phyloP scores from a whole-genome alignment of 495 filamentous ascomycete species.

The Penicillium paradoxum region DNA sequence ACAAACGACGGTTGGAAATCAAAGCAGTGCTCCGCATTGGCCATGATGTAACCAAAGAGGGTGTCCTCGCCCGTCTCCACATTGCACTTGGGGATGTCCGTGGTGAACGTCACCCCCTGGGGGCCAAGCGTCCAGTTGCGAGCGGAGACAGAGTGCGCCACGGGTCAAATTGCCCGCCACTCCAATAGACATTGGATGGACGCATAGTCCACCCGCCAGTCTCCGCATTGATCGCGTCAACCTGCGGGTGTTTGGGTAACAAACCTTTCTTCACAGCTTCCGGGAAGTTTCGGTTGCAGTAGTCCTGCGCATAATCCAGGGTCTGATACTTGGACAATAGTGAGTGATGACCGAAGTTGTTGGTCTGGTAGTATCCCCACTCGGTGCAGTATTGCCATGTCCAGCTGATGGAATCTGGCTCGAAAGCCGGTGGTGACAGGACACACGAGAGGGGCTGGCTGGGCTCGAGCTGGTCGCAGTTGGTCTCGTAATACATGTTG shows the following conservation, averaged over 20 bases:
- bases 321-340: conserved; percentile 50
- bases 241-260: conserved; percentile 38
- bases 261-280: conserved; percentile 39
- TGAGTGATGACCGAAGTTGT: conserved; percentile 45
- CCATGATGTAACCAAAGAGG: conserved; percentile 50
- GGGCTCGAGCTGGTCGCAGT: conserved; percentile 36
- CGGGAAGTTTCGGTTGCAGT: conserved; percentile 52
- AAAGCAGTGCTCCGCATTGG: conserved; percentile 48
- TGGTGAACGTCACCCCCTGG: conserved; percentile 32
- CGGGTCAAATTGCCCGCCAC: conserved; percentile 53
- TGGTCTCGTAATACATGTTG: conserved; percentile 39
- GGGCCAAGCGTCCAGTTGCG: conserved; percentile 39
- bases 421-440: conserved; percentile 31
- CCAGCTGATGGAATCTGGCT: conserved; percentile 46
- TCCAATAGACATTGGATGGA: conserved; percentile 55
- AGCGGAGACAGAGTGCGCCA: conserved; percentile 52
- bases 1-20: conserved; percentile 38
- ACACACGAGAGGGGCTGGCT: conserved; percentile 30
- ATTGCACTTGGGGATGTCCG: conserved; percentile 45
- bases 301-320: conserved; percentile 44
- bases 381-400: conserved; percentile 59
- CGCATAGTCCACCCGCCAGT: conserved; percentile 54
- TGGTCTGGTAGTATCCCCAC: conserved; percentile 53
- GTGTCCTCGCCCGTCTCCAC: conserved; percentile 28
- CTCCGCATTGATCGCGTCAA: conserved; percentile 34